Base-by-base conservation (phyloP, 371 early-diverging fungal species). In the Umbelopsis sp. region DNA sequence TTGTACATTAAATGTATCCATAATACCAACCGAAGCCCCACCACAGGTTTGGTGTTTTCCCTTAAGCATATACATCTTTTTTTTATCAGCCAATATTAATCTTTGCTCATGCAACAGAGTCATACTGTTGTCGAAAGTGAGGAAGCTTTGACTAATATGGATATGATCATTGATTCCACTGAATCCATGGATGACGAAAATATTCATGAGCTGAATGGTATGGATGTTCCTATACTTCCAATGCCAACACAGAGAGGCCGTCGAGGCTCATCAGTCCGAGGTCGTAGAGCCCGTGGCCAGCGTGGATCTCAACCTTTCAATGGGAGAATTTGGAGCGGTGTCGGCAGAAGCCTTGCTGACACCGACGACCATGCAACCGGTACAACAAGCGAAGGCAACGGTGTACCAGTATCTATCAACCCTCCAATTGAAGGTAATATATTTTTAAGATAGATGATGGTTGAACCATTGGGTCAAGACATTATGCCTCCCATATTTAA, bases 1-100 rank as follows among this genome's bases (percentile, higher is more conserved):
- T 37, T 72, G 75, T 1, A 73, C 81, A 24, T 64, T 81, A 37
- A 74, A 74, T 41, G 69, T 79, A 4, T 32, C 65, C 29, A 66
- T 62, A 20, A 25, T 25, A 35, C 48, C 29, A 3, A 35, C 45
- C 7, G 45, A 48, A 37, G 18, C 29, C 1, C 12, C 41, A 20
- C 25, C 57, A 6, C 50, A 53, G 14, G 18, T 18, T 29, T 50
- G 10, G 37, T 38, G 32, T 24, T 14, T 16, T 46, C 51, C 22
- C 22, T 22, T 24, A 35, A 64, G 35, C 44, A 63, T 16, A 63
- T 35, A 8, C 6, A 62, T 22, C 38, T 45, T 11, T n/a, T 11
- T 24, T 12, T 10, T 52, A 7, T 44, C 18, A 66, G 68, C 12
- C 38, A 29, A 29, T 4, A 29, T 4, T 1, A 29, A 29, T 41